phyloP scores from a whole-genome alignment of 306 rosid species.

The Prinsepia uniflora region DNA sequence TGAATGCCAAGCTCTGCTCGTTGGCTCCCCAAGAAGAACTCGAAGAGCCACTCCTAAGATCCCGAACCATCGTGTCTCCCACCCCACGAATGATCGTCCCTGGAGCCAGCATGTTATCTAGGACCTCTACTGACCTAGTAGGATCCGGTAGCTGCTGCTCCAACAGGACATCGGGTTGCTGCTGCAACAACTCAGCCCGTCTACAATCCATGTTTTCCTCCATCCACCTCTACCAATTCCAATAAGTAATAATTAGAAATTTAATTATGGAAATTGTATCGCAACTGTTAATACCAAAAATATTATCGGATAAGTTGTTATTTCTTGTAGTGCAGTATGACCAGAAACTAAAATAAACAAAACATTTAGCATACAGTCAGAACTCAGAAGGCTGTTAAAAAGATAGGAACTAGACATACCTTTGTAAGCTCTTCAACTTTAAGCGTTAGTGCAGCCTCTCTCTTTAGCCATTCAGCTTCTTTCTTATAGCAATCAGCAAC shows the following conservation, averaged over 20 bases:
- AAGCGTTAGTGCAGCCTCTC: constrained; percentile 38
- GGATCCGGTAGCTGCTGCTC: constrained; percentile 23
- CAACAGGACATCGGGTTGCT: neutral
- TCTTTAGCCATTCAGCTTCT: constrained; percentile 53
- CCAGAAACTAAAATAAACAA: neutral
- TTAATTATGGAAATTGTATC: neutral
- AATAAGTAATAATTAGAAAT: too few species aligned
- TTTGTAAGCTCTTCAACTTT: constrained; percentile 43
- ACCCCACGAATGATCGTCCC: too few species aligned
- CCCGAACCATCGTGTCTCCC: too few species aligned
- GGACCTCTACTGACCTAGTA: too few species aligned
- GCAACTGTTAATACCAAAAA: constrained; percentile 9
- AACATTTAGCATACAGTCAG: neutral
- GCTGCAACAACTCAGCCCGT: neutral
- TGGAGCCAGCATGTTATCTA: too few species aligned
- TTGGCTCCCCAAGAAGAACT: too few species aligned
- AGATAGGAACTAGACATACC: constrained; percentile 34
- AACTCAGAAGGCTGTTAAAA: neutral
- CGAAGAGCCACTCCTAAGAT: too few species aligned
- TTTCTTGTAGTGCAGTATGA: neutral
- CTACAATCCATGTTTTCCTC: constrained; percentile 6
- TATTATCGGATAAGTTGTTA: too few species aligned
- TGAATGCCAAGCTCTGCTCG: too few species aligned
- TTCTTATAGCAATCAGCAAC: constrained; percentile 49
- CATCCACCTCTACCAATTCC: constrained; percentile 39